A percentile compares a stretch with the other conserved stretches of the same genome.
These are phyloP conservation scores for Ophiostoma ips DNA, from an alignment of 2,329 filamentous ascomycete genomes.

Conservation along the genomic window DNA sequence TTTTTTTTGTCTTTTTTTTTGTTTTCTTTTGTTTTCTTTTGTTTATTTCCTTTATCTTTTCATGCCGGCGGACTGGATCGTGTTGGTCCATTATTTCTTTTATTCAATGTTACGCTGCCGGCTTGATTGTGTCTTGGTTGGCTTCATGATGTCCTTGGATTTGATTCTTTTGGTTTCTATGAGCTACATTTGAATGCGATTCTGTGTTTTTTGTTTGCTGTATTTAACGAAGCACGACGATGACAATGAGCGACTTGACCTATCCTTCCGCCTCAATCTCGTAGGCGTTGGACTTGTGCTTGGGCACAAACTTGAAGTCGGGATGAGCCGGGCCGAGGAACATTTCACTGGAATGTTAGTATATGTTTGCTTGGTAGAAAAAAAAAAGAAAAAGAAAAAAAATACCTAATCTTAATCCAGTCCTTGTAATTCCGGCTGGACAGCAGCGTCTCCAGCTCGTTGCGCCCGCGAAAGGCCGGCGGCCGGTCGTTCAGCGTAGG, in stretches of 20 bases:
- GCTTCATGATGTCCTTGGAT: not conserved
- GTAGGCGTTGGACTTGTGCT: constrained; percentile 92
- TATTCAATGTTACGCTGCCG: not conserved
- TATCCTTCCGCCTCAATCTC: constrained; percentile 47
- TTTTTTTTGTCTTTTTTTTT: not conserved
- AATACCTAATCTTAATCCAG: constrained; percentile 88
- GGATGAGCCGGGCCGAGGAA: constrained; percentile 84
- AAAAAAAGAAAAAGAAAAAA: not conserved
- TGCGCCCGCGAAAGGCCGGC: constrained; percentile 66
- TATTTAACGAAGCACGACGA: not conserved
- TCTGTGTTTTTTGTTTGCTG: not conserved
- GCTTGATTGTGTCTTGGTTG: not conserved
- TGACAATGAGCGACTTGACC: not conserved
- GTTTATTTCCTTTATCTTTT: not conserved
- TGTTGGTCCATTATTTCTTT: not conserved
- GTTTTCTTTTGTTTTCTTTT: not conserved
- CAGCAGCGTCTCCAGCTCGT: constrained; percentile 89
- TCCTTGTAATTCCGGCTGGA: constrained; percentile 86
- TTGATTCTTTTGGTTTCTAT: not conserved
- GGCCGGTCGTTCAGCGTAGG: constrained; percentile 81
- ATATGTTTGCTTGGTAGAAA: too few species aligned
- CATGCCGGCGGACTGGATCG: too few species aligned
- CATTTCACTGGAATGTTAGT: constrained; percentile 59
- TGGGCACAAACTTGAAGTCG: constrained; percentile 88
- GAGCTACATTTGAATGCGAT: not conserved